A percentile compares a stretch with the other conserved stretches of the same genome.
phyloP scores from a whole-genome alignment of 2,329 filamentous ascomycete species.

The Lojkania enalia region DNA sequence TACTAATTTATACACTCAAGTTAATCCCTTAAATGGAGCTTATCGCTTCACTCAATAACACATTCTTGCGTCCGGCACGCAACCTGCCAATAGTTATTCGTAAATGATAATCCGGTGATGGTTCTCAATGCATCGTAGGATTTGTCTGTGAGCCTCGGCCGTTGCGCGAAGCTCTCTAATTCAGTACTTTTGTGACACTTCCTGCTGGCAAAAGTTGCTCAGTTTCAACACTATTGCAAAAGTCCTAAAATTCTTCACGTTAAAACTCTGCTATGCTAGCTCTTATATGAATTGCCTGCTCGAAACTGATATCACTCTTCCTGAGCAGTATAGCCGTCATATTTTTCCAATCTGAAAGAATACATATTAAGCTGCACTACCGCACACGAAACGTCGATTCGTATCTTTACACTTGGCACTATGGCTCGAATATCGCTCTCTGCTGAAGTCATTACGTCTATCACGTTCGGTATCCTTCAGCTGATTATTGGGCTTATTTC shows the following conservation, averaged over 20 bases:
- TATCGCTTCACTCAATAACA: not conserved
- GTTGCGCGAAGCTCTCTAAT: not conserved
- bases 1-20: not conserved
- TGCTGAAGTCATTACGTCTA: slow-evolving; percentile 13
- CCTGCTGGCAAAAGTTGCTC: not conserved
- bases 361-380: not conserved
- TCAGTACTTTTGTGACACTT: not conserved
- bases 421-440: slow-evolving; percentile 3
- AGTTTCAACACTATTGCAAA: not conserved
- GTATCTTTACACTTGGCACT: not conserved
- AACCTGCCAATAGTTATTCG: not conserved
- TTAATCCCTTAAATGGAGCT: not conserved
- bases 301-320: too few species aligned
- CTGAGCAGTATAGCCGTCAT: too few species aligned
- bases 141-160: not conserved
- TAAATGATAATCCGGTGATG: not conserved
- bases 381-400: not conserved
- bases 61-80: not conserved
- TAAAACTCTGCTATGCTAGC: too few species aligned
- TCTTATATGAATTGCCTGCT: too few species aligned
- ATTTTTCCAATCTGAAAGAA: not conserved
- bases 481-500: slow-evolving; percentile 14
- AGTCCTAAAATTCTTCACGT: too few species aligned
- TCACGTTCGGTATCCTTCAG: slow-evolving; percentile 22
- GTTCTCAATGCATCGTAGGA: too few species aligned